Percentiles rank a stretch among this genome's conserved stretches.
Conservation (phyloP, 2,329 filamentous ascomycete species). For the Fusarium transvaalense region DNA sequence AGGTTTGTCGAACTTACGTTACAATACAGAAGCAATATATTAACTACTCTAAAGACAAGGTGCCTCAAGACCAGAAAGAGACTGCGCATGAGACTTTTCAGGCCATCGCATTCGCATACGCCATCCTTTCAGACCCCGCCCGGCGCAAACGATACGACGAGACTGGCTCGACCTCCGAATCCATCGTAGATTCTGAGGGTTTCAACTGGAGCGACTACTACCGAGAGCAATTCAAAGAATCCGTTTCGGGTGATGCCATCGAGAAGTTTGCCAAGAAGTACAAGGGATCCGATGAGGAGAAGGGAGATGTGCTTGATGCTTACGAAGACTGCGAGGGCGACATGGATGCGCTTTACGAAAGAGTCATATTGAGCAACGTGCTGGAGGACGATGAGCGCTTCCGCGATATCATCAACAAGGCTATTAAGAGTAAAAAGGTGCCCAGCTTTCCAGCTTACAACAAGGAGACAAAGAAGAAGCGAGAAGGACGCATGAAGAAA, state of each 20-base stretch:
- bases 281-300: slow-evolving; percentile 88
- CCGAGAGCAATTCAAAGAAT: slow-evolving; percentile 81
- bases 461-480: slow-evolving; percentile 76
- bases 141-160: slow-evolving; percentile 89
- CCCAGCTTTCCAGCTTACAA: slow-evolving; percentile 76
- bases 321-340: slow-evolving; percentile 81
- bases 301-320: slow-evolving; percentile 78
- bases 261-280: slow-evolving; percentile 81
- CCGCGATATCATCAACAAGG: slow-evolving; percentile 81
- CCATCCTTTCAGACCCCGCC: slow-evolving; percentile 84
- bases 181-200: slow-evolving; percentile 79
- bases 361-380: slow-evolving; percentile 88
- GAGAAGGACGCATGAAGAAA: slow-evolving; percentile 68
- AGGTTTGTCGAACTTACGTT: slow-evolving; percentile 62
- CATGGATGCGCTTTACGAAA: slow-evolving; percentile 82
- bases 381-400: slow-evolving; percentile 89
- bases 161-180: slow-evolving; percentile 90
- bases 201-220: slow-evolving; percentile 96
- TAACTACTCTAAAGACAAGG: slow-evolving; percentile 75
- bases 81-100: slow-evolving; percentile 87
- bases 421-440: slow-evolving; percentile 78
- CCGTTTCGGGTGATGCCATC: slow-evolving; percentile 81
- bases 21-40: not conserved
- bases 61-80: slow-evolving; percentile 73
- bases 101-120: slow-evolving; percentile 92